Percentiles rank a stretch among this genome's conserved stretches.
Conservation (phyloP, 2,329 filamentous ascomycete species). For the Apiospora aurea region DNA sequence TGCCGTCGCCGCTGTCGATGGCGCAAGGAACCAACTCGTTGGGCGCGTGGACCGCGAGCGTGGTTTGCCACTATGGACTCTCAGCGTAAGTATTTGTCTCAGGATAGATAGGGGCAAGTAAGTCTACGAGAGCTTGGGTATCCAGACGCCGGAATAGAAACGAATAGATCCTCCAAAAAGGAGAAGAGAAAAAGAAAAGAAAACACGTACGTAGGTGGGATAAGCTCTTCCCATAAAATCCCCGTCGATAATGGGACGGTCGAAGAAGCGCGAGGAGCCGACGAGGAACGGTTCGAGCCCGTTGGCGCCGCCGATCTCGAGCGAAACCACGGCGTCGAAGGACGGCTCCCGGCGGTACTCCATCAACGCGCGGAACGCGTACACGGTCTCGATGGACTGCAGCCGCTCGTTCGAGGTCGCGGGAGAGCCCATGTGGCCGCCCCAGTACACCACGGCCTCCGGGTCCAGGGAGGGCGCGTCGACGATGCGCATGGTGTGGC, state of each 20-base stretch:
- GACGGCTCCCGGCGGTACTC: not conserved
- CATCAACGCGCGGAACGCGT: not conserved
- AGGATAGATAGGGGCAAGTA: no score
- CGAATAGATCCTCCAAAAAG: no score
- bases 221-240: constrained; percentile 62
- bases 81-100: not conserved
- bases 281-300: constrained; percentile 62
- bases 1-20: constrained; percentile 54
- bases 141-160: no score
- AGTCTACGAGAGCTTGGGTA: no score
- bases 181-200: no score
- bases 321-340: constrained; percentile 58
- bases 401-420: constrained; percentile 1
- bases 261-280: constrained; percentile 57
- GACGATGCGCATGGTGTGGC: constrained; percentile 16
- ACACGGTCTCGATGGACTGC: not conserved
- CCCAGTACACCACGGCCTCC: not conserved
- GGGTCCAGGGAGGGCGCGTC: constrained; percentile 3
- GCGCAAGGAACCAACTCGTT: constrained; percentile 52
- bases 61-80: constrained; percentile 51
- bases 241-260: constrained; percentile 56
- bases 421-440: constrained; percentile 7
- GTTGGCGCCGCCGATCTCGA: constrained; percentile 72
- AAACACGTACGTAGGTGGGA: constrained; percentile 44
- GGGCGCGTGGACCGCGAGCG: constrained; percentile 49